phyloP scores from a whole-genome alignment of 2,329 filamentous ascomycete species.

The Tolypocladium ovalisporum region DNA sequence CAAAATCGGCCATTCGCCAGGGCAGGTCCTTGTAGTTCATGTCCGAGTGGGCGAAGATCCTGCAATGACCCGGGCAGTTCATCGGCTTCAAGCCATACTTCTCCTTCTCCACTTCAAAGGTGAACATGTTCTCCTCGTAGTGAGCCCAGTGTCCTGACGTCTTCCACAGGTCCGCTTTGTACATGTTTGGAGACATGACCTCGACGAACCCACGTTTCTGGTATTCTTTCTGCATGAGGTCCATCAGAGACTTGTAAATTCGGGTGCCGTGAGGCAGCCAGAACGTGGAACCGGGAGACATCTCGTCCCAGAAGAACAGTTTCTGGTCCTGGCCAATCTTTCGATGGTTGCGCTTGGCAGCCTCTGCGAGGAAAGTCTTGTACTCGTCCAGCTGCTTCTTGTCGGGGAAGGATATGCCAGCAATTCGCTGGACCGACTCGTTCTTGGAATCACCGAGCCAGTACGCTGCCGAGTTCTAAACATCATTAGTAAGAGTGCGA shows the following conservation, averaged over 20 bases:
- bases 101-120: conserved; percentile 68
- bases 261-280: conserved; percentile 85
- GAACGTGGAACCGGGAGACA: conserved; percentile 88
- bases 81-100: conserved; percentile 75
- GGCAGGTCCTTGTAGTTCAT: conserved; percentile 80
- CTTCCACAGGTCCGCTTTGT: conserved; percentile 87
- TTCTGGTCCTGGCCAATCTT: conserved; percentile 93
- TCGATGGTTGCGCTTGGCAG: conserved; percentile 92
- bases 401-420: conserved; percentile 89
- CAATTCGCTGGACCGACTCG: conserved; percentile 91
- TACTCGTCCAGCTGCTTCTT: conserved; percentile 92
- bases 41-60: conserved; percentile 75
- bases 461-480: conserved; percentile 60
- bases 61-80: conserved; percentile 94
- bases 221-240: conserved; percentile 77
- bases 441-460: conserved; percentile 91
- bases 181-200: conserved; percentile 92
- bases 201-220: conserved; percentile 90
- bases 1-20: conserved; percentile 89
- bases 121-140: conserved; percentile 83
- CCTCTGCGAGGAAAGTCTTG: conserved; percentile 91
- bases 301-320: conserved; percentile 91
- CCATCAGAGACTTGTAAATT: conserved; percentile 82
- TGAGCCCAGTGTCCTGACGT: conserved; percentile 83
- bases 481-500: conserved; percentile 19